Evolutionary conservation across 108 stramenopile genomes (phyloP), one percentile per base, ranked within the genome.

Genomic region (Poteriospumella lacustris): DNA sequence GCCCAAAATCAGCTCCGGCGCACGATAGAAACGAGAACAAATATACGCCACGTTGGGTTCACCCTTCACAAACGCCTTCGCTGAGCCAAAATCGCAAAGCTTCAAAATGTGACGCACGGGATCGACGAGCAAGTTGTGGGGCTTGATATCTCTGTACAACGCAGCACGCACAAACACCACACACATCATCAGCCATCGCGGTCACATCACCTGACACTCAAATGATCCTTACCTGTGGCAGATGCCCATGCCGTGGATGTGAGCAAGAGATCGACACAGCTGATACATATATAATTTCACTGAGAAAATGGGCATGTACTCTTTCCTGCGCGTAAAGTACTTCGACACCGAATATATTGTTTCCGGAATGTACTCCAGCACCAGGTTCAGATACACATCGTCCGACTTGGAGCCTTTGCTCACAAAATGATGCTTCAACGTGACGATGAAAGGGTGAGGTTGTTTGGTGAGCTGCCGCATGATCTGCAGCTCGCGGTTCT

Each of bases 1-100:
- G 44, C 97, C 97, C 86, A 97, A 98, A 75, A 98, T 98, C 42
- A 98, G 89, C 85, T 98, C 97, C 39, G 97, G 97, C 38, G 97
- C 97, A 52, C 97, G 87, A 81, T 98, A 98, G 87, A 96, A 98
- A 60, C 97, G 85, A 44, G 87, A 88, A 81, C 97, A 98, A 83
- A 98, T 98, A 80, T 98, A 96, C 40, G 88, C 84, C 1, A 97
- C 96, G 82, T 96, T 98, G 19, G 97, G 95, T 79, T 96, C 95
- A n/a, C 97, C 97, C 58, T 78, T 83, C 15, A 95, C 94, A 36
- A 97, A 81, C 0, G 91, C 89, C 85, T 98, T 98, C 69, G 97
- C 95, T 58, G 89, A 90, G n/a, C 97, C 97, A 85, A 98, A 98
- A 87, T 98, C 97, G 83, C 95, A 96, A 2, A 98, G 87, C 78